Evolutionary conservation across 2,329 filamentous ascomycete genomes (phyloP).

Genomic region (Aureobasidium sp.): DNA sequence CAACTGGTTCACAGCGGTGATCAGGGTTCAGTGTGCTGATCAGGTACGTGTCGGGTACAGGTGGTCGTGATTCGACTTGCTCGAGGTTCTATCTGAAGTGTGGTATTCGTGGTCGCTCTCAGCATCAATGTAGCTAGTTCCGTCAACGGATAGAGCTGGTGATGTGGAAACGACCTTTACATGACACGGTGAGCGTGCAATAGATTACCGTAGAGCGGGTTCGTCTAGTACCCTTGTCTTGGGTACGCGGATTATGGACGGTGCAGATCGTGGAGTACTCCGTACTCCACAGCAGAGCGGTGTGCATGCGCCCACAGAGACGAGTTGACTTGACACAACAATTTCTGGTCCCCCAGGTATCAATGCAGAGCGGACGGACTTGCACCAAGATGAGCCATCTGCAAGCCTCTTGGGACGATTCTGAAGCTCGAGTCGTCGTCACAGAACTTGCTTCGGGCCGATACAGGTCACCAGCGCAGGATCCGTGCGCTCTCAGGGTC

Average conservation of each 20-base stretch:
- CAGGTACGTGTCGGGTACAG: neutral
- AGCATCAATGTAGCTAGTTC: neutral
- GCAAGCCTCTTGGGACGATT: neutral
- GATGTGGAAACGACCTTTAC: neutral
- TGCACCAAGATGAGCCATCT: neutral
- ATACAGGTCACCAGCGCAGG: neutral
- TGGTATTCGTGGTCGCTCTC: neutral
- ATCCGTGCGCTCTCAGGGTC: neutral
- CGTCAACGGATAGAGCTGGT: neutral
- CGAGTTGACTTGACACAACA: neutral
- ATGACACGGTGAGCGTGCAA: neutral
- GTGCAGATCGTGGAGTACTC: conserved; percentile 4
- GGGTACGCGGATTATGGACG: neutral
- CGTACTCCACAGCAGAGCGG: conserved; percentile 4
- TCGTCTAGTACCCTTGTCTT: neutral
- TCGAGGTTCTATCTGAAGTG: neutral
- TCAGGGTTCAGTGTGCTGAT: neutral
- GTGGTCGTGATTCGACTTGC: neutral
- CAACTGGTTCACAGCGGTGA: neutral
- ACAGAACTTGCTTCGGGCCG: neutral
- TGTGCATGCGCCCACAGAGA: neutral
- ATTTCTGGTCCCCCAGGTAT: no score
- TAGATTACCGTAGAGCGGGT: neutral
- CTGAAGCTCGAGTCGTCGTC: neutral
- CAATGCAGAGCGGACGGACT: neutral